These are phyloP conservation scores for Claviceps capensis DNA, from an alignment of 2,329 filamentous ascomycete genomes.

Conservation along the genomic window DNA sequence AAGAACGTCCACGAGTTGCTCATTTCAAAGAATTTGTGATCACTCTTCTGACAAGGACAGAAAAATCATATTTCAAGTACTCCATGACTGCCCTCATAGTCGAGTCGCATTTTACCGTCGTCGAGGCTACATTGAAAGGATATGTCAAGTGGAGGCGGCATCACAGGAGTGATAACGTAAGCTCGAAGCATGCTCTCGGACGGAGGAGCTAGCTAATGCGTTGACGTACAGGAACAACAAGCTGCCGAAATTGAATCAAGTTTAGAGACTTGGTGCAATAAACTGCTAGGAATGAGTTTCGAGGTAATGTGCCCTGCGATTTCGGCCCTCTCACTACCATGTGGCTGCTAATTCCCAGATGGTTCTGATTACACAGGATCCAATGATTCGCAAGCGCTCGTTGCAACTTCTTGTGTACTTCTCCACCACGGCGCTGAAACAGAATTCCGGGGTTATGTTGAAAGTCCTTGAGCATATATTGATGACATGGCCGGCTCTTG, in stretches of 20 bases:
- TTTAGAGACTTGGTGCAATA: slow-evolving; percentile 59
- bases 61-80: slow-evolving; percentile 50
- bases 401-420: slow-evolving; percentile 75
- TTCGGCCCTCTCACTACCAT: neutral
- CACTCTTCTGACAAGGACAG: slow-evolving; percentile 16
- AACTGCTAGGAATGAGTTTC: slow-evolving; percentile 55
- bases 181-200: slow-evolving; percentile 1
- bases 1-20: slow-evolving; percentile 12
- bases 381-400: slow-evolving; percentile 67
- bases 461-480: slow-evolving; percentile 86
- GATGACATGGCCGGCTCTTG: slow-evolving; percentile 62
- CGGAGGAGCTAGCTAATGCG: neutral
- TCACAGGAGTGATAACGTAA: slow-evolving; percentile 17
- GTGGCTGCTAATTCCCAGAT: neutral
- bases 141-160: slow-evolving; percentile 61
- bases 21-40: neutral
- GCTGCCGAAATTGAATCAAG: slow-evolving; percentile 45
- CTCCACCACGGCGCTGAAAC: slow-evolving; percentile 66
- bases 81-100: slow-evolving; percentile 63
- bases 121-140: slow-evolving; percentile 79
- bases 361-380: slow-evolving; percentile 40
- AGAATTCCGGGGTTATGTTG: slow-evolving; percentile 68
- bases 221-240: slow-evolving; percentile 28
- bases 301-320: slow-evolving; percentile 29
- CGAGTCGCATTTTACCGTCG: slow-evolving; percentile 79